Base-by-base conservation (phyloP, 306 rosid species). In the Cucurbita maxima region DNA sequence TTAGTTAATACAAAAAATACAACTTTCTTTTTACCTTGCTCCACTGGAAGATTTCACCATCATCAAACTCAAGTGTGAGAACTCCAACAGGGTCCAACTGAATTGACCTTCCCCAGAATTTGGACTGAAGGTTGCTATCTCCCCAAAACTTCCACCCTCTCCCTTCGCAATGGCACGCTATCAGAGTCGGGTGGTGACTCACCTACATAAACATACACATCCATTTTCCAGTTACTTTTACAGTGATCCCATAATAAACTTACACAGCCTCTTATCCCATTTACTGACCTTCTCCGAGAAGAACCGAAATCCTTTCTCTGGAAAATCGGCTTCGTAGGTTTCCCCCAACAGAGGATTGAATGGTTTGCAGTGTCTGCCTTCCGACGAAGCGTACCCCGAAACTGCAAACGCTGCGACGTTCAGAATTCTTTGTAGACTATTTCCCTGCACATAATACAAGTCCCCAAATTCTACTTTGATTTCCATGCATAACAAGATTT, bases 81-180 rank as follows among this genome's bases (percentile, higher is more conserved):
- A 90, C 83, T 78, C 99, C 99, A 15, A 86, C 88, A 30, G 99
- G 99, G 78, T 94, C 97, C 56, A 94, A 95, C 83, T 94, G 99
- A 81, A 94, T 94, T 47, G 99, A 94, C 75, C 90, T 82, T 69
- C 99, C 99, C 92, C 97, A 94, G 83, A 94, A 94, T 82, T 89
- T 94, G 56, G 99, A 81, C 19, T 86, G 96, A 79, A 94, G 86
- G 82, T 94, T 94, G 82, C 97, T 89, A 81, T 94, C 99, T 59
- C 88, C 97, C 97, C 96, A 94, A 78, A 94, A 94, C 81, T 81
- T 94, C 99, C 99, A 94, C 61, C 99, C 99, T 84, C 92, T 87
- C 76, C 99, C 99, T 83, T 94, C 88, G 85, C 99, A 89, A 78
- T 94, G 99, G 84, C 97, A 94, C 57, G 99, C 99, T 78, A 94